These are phyloP conservation scores for Rhodotorula sphaerocarpa DNA, from an alignment of 768 basidiomycete genomes.

Conservation along the genomic window DNA sequence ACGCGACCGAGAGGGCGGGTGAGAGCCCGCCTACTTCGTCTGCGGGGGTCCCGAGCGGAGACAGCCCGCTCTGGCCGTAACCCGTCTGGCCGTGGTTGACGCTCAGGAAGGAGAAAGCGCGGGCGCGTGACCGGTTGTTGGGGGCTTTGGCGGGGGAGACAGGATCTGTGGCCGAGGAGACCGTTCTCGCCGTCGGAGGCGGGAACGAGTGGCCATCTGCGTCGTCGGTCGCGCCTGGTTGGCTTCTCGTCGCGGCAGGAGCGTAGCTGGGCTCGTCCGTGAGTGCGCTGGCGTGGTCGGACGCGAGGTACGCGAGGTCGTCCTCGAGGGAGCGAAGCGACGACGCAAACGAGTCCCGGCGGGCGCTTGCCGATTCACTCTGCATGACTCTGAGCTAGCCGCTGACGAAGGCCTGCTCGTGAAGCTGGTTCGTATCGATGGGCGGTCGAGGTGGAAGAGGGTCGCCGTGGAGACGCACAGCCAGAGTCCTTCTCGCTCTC, in stretches of 20 bases:
- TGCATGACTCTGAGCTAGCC: no score
- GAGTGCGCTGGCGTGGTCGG: neutral
- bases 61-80: neutral
- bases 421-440: no score
- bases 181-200: no score
- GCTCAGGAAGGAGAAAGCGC: constrained; percentile 9
- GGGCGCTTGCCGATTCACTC: no score
- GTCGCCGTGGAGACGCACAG: no score
- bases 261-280: neutral
- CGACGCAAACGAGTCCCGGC: constrained; percentile 3
- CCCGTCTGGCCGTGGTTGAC: neutral
- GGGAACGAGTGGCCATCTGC: neutral
- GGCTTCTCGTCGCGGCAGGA: neutral
- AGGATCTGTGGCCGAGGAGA: neutral
- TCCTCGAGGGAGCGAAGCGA: constrained; percentile 7
- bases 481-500: no score
- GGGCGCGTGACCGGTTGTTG: neutral
- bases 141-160: neutral
- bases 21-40: neutral
- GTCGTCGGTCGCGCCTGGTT: neutral
- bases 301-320: neutral
- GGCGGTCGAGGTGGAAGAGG: no score
- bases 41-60: no score
- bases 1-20: neutral
- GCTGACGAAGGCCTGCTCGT: no score